Base-by-base conservation (phyloP, 176 grass and related monocot genomes). In the Urochloa ruziziensis region DNA sequence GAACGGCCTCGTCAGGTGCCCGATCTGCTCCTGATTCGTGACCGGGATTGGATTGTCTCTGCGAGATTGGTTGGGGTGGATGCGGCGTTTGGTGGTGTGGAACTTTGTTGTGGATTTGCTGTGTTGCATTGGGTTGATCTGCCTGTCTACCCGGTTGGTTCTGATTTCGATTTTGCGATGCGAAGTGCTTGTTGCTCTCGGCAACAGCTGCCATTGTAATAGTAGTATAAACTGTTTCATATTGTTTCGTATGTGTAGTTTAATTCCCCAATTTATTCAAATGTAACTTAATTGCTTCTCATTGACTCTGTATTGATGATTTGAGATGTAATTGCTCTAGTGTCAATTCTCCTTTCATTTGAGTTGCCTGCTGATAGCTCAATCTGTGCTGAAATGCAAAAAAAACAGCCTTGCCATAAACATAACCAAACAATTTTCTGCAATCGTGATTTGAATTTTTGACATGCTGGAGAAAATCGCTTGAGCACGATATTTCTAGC, bases 1-100 rank as follows among this genome's bases (percentile, higher is more conserved):
- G 89, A 98, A 98, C 79, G 95, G 95, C 9, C 82, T 98, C 29
- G 90, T 98, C 35, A 91, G 94, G 36, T 98, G 95, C 84, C 95
- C 95, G 27, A 87, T 99, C 30, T 99, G 96, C 85, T 92, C 91
- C 11, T 94, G 80, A 54, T 17, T 96, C 87, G 2, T 66, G 44
- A 51, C n/a, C n/a, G n/a, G n/a, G n/a, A n/a, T n/a, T n/a, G n/a
- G n/a, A n/a, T n/a, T n/a, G n/a, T n/a, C n/a, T n/a, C n/a, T n/a
- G n/a, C 12, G 44, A 9, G 32, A 14, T 12, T 10, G 67, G 28
- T 12, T 2, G 44, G 29, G 17, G 42, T 74, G 43, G 71, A 88
- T 69, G 64, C 9, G 62, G 28, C 37, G 52, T 33, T 73, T 36
- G 80, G 67, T 67, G 36, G n/a, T 43, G 25, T 35, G 58, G 18